phyloP scores from a whole-genome alignment of 1,284 basidiomycete genomes.

The Moesziomyces globuligerus region DNA sequence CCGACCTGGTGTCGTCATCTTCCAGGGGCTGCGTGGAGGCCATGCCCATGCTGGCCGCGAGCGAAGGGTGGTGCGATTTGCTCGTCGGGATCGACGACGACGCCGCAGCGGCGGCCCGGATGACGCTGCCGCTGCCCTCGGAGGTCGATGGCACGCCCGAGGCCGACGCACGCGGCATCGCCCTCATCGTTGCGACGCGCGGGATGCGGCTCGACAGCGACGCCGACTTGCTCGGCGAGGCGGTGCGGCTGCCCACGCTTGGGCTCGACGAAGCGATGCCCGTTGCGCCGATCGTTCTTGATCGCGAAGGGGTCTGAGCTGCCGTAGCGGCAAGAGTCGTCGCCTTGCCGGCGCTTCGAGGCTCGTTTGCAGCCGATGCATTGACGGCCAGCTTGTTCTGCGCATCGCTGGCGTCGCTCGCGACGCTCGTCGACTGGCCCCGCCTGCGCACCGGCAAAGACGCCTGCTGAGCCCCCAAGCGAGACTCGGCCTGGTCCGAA shows the following conservation, averaged over 20 bases:
- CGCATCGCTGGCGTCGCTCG: constrained; percentile 1
- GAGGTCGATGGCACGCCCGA: constrained; percentile 4
- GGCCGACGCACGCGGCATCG: constrained; percentile 12
- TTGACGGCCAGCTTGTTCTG: constrained; percentile 4
- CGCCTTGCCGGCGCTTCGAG: constrained; percentile 4
- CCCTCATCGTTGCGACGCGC: constrained; percentile 42
- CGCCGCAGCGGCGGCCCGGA: constrained; percentile 26
- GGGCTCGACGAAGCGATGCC: constrained; percentile 21
- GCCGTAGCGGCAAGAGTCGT: background rate
- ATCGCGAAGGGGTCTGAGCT: constrained; percentile 25
- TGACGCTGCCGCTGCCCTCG: constrained; percentile 23
- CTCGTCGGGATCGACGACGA: constrained; percentile 40
- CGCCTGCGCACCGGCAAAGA: constrained; percentile 21
- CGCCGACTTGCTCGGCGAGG: constrained; percentile 31
- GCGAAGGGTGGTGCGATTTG: constrained; percentile 53
- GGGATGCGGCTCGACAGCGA: constrained; percentile 53
- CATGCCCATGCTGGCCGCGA: constrained; percentile 61
- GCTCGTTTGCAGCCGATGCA: constrained; percentile 2
- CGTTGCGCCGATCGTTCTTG: constrained; percentile 8
- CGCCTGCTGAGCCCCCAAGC: constrained; percentile 1
- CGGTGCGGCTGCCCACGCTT: constrained; percentile 23
- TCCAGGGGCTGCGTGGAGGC: constrained; percentile 12
- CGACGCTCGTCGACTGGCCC: constrained; percentile 9
- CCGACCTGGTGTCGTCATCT: constrained; percentile 39
- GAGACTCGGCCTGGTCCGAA: constrained; percentile 1